These are phyloP conservation scores for Neostapfia colusana DNA, from an alignment of 176 grass and related monocot species.

Conservation along the genomic window DNA sequence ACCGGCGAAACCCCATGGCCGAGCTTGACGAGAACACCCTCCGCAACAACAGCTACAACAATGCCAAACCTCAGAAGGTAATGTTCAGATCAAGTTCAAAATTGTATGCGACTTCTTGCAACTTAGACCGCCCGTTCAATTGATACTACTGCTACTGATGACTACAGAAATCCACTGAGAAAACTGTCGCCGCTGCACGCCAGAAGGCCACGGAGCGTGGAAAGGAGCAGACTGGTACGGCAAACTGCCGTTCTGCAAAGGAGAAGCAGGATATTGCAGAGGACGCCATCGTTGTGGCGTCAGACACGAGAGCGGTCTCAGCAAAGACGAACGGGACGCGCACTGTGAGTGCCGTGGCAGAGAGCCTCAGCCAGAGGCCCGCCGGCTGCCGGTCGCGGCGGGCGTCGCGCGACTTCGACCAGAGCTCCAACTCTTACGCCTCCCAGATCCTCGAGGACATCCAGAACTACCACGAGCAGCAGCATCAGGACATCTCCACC, in stretches of 20 bases:
- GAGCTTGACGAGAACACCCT: constrained; percentile 75
- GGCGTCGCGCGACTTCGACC: constrained; percentile 72
- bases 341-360: constrained; percentile 31
- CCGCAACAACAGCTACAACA: constrained; percentile 22
- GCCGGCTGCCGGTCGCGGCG: constrained; percentile 43
- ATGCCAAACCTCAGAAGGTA: constrained; percentile 57
- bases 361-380: constrained; percentile 40
- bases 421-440: constrained; percentile 53
- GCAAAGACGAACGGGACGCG: constrained; percentile 45
- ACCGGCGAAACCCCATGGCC: constrained; percentile 72
- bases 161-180: constrained; percentile 32
- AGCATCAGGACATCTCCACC: background rate
- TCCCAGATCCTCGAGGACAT: constrained; percentile 85
- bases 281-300: constrained; percentile 5
- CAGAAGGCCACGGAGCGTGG: constrained; percentile 21
- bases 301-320: constrained; percentile 19
- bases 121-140: background rate
- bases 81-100: background rate
- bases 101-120: background rate
- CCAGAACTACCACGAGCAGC: constrained; percentile 67
- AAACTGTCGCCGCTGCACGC: background rate
- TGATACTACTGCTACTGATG: background rate
- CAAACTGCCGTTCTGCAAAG: background rate
- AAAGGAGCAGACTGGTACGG: background rate
- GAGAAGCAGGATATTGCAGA: background rate